A percentile compares a stretch with the other conserved stretches of the same genome.
phyloP scores from a whole-genome alignment of 2,329 filamentous ascomycete species.

The Aspergillus tubingensis region DNA sequence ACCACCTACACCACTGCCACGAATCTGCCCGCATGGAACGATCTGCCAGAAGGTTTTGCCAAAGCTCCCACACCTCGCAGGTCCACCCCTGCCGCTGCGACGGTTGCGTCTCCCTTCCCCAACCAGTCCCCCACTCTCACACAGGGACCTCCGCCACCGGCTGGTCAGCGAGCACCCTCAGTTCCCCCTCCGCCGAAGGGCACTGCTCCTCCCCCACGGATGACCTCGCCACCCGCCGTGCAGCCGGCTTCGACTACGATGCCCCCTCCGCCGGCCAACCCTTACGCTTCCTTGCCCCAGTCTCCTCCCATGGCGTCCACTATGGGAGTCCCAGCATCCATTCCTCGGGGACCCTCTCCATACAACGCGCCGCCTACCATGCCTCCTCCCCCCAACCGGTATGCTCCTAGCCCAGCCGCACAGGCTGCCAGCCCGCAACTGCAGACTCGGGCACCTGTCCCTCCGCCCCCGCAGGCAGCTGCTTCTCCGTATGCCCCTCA shows the following conservation, averaged over 20 bases:
- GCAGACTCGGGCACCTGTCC: slow-evolving; percentile 51
- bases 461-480: slow-evolving; percentile 48
- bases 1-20: slow-evolving; percentile 65
- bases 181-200: slow-evolving; percentile 85
- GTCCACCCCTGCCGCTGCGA: slow-evolving; percentile 66
- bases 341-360: slow-evolving; percentile 76
- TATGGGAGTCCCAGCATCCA: slow-evolving; percentile 48
- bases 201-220: slow-evolving; percentile 63
- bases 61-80: slow-evolving; percentile 72
- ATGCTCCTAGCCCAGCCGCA: slow-evolving; percentile 67
- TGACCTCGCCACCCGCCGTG: slow-evolving; percentile 68
- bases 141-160: slow-evolving; percentile 53
- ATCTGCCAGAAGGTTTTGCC: slow-evolving; percentile 79
- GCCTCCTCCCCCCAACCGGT: slow-evolving; percentile 71
- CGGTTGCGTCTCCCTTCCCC: slow-evolving; percentile 73
- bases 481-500: slow-evolving; percentile 62
- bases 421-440: slow-evolving; percentile 53
- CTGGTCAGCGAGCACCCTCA: slow-evolving; percentile 66
- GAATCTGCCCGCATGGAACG: slow-evolving; percentile 86
- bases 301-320: slow-evolving; percentile 43
- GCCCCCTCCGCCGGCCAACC: slow-evolving; percentile 53
- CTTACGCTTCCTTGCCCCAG: slow-evolving; percentile 42
- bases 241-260: slow-evolving; percentile 61
- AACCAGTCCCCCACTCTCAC: slow-evolving; percentile 56
- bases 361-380: slow-evolving; percentile 78